A percentile compares a stretch with the other conserved stretches of the same genome.
These are phyloP conservation scores for Tolypocladium amazonense DNA, from an alignment of 2,329 filamentous ascomycete species.

Conservation along the genomic window DNA sequence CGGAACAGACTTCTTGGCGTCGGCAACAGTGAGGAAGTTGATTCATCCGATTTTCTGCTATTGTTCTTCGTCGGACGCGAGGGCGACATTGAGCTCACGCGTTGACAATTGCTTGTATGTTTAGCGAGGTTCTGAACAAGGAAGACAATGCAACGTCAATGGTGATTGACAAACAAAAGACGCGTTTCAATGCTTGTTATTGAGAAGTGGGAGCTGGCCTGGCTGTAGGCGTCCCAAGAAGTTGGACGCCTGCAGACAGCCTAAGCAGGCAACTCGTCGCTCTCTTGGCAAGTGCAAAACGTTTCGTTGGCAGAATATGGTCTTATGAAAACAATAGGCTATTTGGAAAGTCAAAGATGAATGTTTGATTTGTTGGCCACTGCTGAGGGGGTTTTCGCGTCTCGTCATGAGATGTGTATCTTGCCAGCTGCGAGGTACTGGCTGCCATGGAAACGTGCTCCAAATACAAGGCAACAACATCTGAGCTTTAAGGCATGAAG, in stretches of 20 bases:
- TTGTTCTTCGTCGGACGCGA: conserved; percentile 5
- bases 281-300: not conserved
- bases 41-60: conserved; percentile 13
- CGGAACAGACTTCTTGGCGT: conserved; percentile 28
- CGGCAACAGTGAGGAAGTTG: conserved; percentile 13
- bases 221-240: not conserved
- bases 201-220: not conserved
- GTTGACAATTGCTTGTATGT: not conserved
- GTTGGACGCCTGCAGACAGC: not conserved
- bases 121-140: not conserved
- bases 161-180: not conserved
- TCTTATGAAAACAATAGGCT: not conserved
- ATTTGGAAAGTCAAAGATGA: not conserved
- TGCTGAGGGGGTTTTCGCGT: not conserved
- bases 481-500: not conserved
- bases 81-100: not conserved
- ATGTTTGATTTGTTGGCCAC: not conserved
- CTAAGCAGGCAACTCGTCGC: not conserved
- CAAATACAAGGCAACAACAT: not conserved
- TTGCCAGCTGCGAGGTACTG: not conserved
- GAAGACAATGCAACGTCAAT: too few relatives aligned
- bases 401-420: not conserved
- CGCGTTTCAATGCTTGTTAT: not conserved
- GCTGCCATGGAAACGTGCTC: not conserved
- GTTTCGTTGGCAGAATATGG: not conserved